Evolutionary conservation across 1,284 basidiomycete species (phyloP), one percentile per base, ranked within the genome.

Genomic region (Takashimella tepidaria): DNA sequence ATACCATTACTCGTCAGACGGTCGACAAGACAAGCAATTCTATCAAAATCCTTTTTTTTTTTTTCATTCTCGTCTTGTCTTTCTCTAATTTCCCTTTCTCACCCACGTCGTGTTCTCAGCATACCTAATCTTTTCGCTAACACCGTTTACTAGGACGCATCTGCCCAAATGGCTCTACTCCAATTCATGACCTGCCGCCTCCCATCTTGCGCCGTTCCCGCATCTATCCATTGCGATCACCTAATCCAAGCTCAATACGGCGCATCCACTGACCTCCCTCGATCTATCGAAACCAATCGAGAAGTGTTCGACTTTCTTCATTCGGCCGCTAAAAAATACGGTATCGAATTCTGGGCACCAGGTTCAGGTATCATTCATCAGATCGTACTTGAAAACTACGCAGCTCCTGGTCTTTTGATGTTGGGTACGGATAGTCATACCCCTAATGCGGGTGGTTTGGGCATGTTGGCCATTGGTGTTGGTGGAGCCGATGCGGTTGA

Each of bases 151-250:
- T 45, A 69, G 69, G 92, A 98, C 77, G 96, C 96, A 43, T 97
- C 92, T 47, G 96, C 96, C 47, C 96, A 99, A 87, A 81, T 82
- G 80, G 81, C 80, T n/a, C 87, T 96, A 55, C 78, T 99, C 56
- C 96, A 99, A 78, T 99, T 98, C 77, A 98, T 98, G 90, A 97
- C 95, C 55, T 95, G 93, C 53, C 92, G 91, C 46, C 83, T 98
- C 50, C 78, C 84, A 41, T 82, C 82, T 59, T 89, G 87, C 64
- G 88, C 91, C 26, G 95, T 98, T 6, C 82, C 82, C 81, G 88
- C 79, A 82, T 97, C 75, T n/a, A 81, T 84, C 52, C 96, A 99
- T 77, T 98, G 96, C 70, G 96, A 99, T 74, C 96, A 99, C 78
- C 82, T 98, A 44, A 96, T 93, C 54, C 89, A 92, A 74, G 91